Base-by-base conservation (phyloP, 73 alveolate genomes). In the Paramecium octaurelia region DNA sequence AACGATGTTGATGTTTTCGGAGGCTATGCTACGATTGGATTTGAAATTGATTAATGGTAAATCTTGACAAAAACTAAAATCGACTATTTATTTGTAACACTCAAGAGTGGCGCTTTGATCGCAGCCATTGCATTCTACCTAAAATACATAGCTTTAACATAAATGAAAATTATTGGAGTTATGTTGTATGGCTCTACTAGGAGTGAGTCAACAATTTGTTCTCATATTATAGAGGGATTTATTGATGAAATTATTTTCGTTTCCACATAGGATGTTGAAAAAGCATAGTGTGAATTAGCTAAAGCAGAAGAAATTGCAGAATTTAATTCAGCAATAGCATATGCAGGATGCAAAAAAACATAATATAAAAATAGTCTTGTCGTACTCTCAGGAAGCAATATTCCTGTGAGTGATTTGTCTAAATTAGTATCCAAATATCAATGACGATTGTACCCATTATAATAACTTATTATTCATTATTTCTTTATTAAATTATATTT, bases 21-120 rank as follows among this genome's bases (percentile, higher is more conserved):
- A 77, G 90, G 90, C 14, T 77, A 43, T 43, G 90, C 54, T 40
- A 77, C 90, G 2, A 40, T 77, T 7, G 75, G 90, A 43, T 77
- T 76, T 43, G 90, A 77, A 43, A 77, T 77, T 23, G 75, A 77
- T 29, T 9, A 77, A 43, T 43, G 70, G 70, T 6, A 34, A 24
- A 12, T 35, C 16, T 6, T 43, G 10, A 21, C 5, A 16, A 10
- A 46, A 8, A 40, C 43, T 21, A 77, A 77, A n/a, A 18, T 77
- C 8, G 43, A 77, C 11, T 43, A 77, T 36, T 29, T 77, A 8
- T 77, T 18, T 43, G 71, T 77, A 11, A n/a, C 90, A 7, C 54
- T 40, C 0, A 24, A 40, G 14, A 34, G 73, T 14, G 90, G 90
- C 1, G 60, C 70, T 16, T 24, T 76, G 18, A 36, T 76, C 10